These are phyloP conservation scores for Claviceps purpurea DNA, from an alignment of 2,329 filamentous ascomycete species.

Conservation along the genomic window DNA sequence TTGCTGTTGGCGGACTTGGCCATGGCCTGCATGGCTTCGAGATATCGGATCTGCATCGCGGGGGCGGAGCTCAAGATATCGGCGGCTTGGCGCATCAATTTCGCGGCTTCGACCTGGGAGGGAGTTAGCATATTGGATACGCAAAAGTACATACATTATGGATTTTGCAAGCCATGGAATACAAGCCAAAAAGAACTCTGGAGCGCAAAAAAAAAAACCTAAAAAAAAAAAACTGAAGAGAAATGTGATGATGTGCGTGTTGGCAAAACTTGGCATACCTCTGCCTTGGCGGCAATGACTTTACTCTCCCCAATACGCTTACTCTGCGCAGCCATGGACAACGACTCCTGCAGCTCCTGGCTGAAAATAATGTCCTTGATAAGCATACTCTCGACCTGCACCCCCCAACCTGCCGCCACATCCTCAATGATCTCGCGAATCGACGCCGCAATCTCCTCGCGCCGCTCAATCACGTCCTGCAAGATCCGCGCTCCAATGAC, in stretches of 20 bases:
- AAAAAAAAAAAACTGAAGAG: no score
- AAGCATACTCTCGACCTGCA: constrained; percentile 93
- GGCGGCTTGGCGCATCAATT: constrained; percentile 84
- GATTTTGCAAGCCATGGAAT: no score
- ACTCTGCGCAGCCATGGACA: constrained; percentile 96
- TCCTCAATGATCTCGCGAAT: constrained; percentile 97
- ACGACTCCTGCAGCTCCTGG: constrained; percentile 84
- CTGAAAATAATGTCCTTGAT: constrained; percentile 99
- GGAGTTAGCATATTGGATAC: neutral
- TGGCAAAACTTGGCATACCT: constrained; percentile 28
- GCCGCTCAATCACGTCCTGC: constrained; percentile 95
- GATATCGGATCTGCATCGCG: constrained; percentile 95
- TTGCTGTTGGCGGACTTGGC: constrained; percentile 85
- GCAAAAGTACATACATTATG: no score
- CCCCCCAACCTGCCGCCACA: constrained; percentile 86
- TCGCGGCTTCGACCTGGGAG: constrained; percentile 68
- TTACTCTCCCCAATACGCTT: constrained; percentile 98
- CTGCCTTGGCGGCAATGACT: constrained; percentile 91
- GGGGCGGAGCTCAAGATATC: constrained; percentile 85
- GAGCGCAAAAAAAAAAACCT: no score
- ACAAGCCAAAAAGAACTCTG: no score
- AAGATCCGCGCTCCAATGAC: constrained; percentile 91
- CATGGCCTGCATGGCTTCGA: constrained; percentile 98
- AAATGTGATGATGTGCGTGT: neutral
- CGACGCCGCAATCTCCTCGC: constrained; percentile 89